Evolutionary conservation across 2,329 filamentous ascomycete genomes (phyloP).

Genomic region (Mariannaea elegans): DNA sequence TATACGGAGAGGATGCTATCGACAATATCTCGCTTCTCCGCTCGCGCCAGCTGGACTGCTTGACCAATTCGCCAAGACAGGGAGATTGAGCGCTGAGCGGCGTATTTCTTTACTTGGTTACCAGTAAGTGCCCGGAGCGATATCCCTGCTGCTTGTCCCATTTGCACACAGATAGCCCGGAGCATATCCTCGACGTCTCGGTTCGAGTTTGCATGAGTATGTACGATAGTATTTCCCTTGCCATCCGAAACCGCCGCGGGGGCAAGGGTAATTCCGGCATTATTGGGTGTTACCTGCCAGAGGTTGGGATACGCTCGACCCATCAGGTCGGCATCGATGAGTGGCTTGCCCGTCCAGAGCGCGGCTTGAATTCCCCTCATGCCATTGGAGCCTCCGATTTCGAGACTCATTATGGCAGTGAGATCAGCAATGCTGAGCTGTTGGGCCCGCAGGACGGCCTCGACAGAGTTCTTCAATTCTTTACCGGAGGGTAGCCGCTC

Average conservation of each 20-base stretch:
- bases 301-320: constrained; percentile 26
- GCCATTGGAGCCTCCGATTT: constrained; percentile 29
- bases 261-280: neutral
- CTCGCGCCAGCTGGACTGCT: neutral
- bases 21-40: neutral
- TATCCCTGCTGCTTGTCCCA: constrained; percentile 11
- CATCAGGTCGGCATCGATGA: constrained; percentile 29
- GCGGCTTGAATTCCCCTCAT: constrained; percentile 12
- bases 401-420: constrained; percentile 22
- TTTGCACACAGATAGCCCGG: constrained; percentile 2
- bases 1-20: neutral
- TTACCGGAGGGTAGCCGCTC: constrained; percentile 17
- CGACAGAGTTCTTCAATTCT: constrained; percentile 20
- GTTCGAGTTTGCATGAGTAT: neutral
- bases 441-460: constrained; percentile 1
- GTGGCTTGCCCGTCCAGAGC: neutral
- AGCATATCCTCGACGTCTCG: constrained; percentile 7
- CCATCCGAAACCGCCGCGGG: constrained; percentile 18
- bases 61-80: constrained; percentile 10
- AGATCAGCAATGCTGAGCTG: neutral
- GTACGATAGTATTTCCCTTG: constrained; percentile 9
- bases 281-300: constrained; percentile 23
- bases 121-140: constrained; percentile 6
- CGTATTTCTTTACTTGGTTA: neutral
- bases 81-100: neutral